These are phyloP conservation scores for Kluyveromyces nonfermentans DNA, from an alignment of 805 yeast species.

Conservation along the genomic window DNA sequence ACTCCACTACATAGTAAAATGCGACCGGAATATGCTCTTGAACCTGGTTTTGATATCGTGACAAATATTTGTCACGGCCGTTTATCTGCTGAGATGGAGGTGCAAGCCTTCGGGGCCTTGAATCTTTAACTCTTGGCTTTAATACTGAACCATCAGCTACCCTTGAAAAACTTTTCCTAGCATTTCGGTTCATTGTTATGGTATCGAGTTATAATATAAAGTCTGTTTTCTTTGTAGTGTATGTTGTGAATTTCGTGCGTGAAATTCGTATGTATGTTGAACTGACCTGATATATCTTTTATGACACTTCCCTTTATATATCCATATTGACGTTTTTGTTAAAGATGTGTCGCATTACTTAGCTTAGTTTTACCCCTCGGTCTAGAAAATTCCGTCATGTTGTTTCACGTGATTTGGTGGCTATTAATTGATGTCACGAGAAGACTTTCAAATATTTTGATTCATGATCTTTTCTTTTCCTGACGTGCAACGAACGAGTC, in stretches of 20 bases:
- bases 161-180: background rate
- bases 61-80: background rate
- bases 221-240: background rate
- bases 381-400: background rate
- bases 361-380: background rate
- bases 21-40: slow-evolving; percentile 1
- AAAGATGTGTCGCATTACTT: background rate
- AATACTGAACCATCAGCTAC: background rate
- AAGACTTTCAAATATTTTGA: background rate
- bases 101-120: background rate
- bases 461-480: background rate
- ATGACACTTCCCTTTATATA: background rate
- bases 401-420: background rate
- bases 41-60: background rate
- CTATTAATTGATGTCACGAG: no score
- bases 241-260: no score
- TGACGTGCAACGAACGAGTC: background rate
- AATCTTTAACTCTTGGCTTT: background rate
- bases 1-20: slow-evolving; percentile 1
- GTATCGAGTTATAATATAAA: no score
- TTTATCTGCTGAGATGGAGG: slow-evolving; percentile 2
- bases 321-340: background rate
- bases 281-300: no score
- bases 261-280: no score
- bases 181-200: background rate